Conservation (phyloP, 441 rosid species). For the Populus hybrid region DNA sequence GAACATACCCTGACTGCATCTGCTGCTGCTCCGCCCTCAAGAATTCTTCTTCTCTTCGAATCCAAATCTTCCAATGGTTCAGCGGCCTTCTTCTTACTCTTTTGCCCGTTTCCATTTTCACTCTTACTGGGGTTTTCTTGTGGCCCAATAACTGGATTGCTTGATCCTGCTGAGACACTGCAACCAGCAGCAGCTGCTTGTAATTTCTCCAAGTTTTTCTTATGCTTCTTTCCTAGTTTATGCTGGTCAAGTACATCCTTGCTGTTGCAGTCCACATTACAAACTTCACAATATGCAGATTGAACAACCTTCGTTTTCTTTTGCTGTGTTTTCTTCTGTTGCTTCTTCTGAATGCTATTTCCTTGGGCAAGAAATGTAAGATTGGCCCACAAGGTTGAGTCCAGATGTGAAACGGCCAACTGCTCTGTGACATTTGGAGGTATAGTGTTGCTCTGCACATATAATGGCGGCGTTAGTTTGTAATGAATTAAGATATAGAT, state of each 20-base stretch:
- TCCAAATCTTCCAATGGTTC: conserved; percentile 33
- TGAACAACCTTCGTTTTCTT: conserved; percentile 40
- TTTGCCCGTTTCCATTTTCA: conserved; percentile 4
- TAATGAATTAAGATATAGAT: not conserved
- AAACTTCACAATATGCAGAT: conserved; percentile 41
- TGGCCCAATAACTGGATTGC: conserved; percentile 31
- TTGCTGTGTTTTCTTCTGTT: conserved; percentile 28
- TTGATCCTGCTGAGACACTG: conserved; percentile 12
- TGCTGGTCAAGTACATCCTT: conserved; percentile 44
- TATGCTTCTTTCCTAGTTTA: conserved; percentile 51
- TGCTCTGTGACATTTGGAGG: conserved; percentile 23
- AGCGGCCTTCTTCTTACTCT: conserved; percentile 26
- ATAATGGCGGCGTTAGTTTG: conserved; percentile 7
- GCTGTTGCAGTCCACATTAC: conserved; percentile 48
- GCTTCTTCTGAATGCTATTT: conserved; percentile 20
- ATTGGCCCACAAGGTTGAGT: conserved; percentile 16
- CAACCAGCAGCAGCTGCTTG: conserved; percentile 14
- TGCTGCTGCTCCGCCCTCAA: conserved; percentile 38
- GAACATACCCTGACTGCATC: conserved; percentile 42
- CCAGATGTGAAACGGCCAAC: conserved; percentile 21
- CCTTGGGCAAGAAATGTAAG: conserved; percentile 20
- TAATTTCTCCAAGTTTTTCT: conserved; percentile 41
- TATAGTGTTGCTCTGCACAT: conserved; percentile 17
- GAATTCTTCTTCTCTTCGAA: conserved; percentile 37
- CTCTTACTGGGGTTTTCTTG: conserved; percentile 25